Evolutionary conservation across 2,329 filamentous ascomycete species (phyloP).

Genomic region (Cadophora malorum): DNA sequence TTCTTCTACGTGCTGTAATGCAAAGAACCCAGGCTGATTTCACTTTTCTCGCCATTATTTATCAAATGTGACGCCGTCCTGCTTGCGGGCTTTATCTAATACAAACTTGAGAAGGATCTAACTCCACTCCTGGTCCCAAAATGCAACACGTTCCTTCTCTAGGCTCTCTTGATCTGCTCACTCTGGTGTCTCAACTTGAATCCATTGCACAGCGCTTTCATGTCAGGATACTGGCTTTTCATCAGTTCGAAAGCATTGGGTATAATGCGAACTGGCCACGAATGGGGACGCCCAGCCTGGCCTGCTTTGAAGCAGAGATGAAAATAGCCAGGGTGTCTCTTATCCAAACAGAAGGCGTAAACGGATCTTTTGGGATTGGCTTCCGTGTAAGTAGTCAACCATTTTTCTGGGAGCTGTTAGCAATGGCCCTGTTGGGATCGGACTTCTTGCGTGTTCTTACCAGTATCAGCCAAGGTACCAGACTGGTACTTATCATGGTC

Average conservation of each 20-base stretch:
- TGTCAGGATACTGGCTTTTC: conserved; percentile 89
- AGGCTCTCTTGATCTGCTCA: conserved; percentile 39
- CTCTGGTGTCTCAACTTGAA: conserved; percentile 68
- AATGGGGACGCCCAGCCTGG: conserved; percentile 72
- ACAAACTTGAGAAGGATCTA: conserved; percentile 11
- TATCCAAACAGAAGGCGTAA: conserved; percentile 95
- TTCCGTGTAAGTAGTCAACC: conserved; percentile 94
- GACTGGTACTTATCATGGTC: conserved; percentile 92
- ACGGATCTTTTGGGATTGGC: conserved; percentile 93
- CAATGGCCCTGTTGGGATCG: conserved; percentile 22
- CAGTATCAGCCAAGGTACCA: conserved; percentile 79
- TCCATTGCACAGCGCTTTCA: conserved; percentile 93
- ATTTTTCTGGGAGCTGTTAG: conserved; percentile 70
- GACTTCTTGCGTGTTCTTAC: conserved; percentile 59
- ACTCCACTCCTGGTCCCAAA: conserved; percentile 13
- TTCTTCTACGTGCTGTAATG: background rate
- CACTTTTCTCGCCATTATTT: conserved; percentile 8
- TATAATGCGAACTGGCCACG: conserved; percentile 87
- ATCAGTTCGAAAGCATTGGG: conserved; percentile 93
- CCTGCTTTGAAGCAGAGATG: conserved; percentile 96
- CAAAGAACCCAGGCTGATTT: conserved; percentile 1
- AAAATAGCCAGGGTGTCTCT: conserved; percentile 93
- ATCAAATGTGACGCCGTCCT: background rate
- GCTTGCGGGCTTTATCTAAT: conserved; percentile 10
- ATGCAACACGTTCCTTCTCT: conserved; percentile 14